Evolutionary conservation across 2,329 filamentous ascomycete species (phyloP), one percentile per base, ranked within the genome.

Genomic region (Apiospora koreana): DNA sequence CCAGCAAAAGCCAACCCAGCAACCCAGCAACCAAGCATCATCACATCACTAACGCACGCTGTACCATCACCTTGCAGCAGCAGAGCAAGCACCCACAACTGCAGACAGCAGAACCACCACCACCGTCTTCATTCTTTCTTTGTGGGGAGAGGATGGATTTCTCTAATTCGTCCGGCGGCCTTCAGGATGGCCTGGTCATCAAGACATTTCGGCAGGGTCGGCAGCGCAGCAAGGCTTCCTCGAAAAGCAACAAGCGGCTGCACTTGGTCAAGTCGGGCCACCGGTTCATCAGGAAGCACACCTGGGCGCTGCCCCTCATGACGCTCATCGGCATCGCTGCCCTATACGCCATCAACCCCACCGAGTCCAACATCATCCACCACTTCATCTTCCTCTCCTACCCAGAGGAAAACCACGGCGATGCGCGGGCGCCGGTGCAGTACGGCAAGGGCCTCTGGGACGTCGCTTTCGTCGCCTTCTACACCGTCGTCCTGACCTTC

Each of bases 391-490:
- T 93, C 83, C 86, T 93, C 70, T 93, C 92, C 54, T 94, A 94
- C 80, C 86, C 87, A 28, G 23, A 3, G 8, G 25, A 16, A n/a
- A 25, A 54, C 70, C 83, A 83, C 4, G 80, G 80, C 70, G 80
- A 25, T 28, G 64, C 38, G 28, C 25, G 42, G 38, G 42, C 38
- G 38, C 64, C 81, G 12, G 81, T 83, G 14, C 89, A 91, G 78
- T 94, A 93, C 80, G 91, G 89, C 77, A 94, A 94, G 76, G 92
- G 92, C 31, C 83, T 80, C 42, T 86, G 87, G 76, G 92, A 94
- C 77, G 85, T 93, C 62, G 88, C 88, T 16, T 93, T 94, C 73
- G 90, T 94, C 58, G 85, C 82, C 64, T 94, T 93, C 82, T 94
- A 94, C 80, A 91, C 87, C 21, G 82, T 93, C 66, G 86, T 93